These are phyloP conservation scores for Xylariaceae sp. DNA, from an alignment of 2,329 filamentous ascomycete genomes.

Conservation along the genomic window DNA sequence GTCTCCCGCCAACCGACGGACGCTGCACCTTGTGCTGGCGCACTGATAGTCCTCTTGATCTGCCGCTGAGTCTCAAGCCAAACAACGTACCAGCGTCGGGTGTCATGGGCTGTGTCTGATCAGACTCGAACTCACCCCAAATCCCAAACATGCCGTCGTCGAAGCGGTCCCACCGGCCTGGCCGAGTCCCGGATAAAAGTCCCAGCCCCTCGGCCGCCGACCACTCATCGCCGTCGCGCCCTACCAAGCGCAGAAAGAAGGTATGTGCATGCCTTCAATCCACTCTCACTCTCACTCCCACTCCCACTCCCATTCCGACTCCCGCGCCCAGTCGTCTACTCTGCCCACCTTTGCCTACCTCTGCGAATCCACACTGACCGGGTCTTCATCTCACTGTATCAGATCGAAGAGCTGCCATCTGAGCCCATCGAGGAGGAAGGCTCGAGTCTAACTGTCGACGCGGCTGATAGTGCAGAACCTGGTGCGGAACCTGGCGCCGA, in stretches of 20 bases:
- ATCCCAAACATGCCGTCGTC: slow-evolving; percentile 35
- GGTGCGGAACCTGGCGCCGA: slow-evolving; percentile 9
- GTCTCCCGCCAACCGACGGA: not conserved
- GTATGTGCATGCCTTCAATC: slow-evolving; percentile 32
- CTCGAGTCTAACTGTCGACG: slow-evolving; percentile 26
- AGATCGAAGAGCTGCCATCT: slow-evolving; percentile 40
- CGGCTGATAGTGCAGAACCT: slow-evolving; percentile 10
- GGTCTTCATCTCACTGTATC: slow-evolving; percentile 1
- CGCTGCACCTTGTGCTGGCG: not conserved
- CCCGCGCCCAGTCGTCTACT: slow-evolving; percentile 7
- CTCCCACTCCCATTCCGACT: not conserved
- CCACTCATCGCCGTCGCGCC: slow-evolving; percentile 54
- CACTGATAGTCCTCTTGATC: not conserved
- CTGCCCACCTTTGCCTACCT: not conserved
- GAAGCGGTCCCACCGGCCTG: slow-evolving; percentile 35
- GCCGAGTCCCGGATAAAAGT: slow-evolving; percentile 31
- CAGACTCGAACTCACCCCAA: not conserved
- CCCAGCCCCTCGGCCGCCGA: slow-evolving; percentile 35
- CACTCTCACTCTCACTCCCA: not conserved
- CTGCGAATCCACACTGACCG: slow-evolving; percentile 10
- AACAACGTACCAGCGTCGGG: not conserved
- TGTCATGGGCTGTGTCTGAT: slow-evolving; percentile 24
- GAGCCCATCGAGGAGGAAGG: slow-evolving; percentile 39
- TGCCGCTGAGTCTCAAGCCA: not conserved
- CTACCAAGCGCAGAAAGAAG: slow-evolving; percentile 61